phyloP scores from a whole-genome alignment of 2,329 filamentous ascomycete genomes.

The Penicillium sumatraense region DNA sequence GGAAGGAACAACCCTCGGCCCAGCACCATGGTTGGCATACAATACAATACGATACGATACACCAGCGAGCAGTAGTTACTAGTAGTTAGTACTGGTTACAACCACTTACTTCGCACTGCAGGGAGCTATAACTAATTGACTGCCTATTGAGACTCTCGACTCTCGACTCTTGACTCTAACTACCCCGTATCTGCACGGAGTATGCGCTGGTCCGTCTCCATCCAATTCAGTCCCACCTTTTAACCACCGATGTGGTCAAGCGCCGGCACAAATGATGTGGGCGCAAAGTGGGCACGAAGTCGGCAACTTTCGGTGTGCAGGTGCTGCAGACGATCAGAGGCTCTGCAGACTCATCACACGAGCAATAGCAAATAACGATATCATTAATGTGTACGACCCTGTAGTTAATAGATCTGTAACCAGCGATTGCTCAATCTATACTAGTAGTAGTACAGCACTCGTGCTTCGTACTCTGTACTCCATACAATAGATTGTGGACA shows the following conservation, averaged over 20 bases:
- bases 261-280: background rate
- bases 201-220: background rate
- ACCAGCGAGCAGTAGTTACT: too few species aligned
- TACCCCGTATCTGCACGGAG: background rate
- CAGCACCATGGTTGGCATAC: too few species aligned
- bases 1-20: background rate
- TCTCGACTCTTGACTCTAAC: too few species aligned
- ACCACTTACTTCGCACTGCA: too few species aligned
- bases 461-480: background rate
- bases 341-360: background rate
- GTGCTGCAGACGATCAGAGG: background rate
- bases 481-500: background rate
- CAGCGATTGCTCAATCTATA: too few species aligned
- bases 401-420: too few species aligned
- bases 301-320: conserved; percentile 3
- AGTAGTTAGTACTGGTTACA: too few species aligned
- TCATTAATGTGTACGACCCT: background rate
- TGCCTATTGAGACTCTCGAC: too few species aligned
- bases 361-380: background rate
- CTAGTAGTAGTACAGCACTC: background rate
- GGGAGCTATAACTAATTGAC: too few species aligned
- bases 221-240: background rate
- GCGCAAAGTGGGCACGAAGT: background rate
- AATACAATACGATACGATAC: too few species aligned
- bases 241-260: background rate